Conservation (phyloP, 306 rosid species). For the Trifolium pratense region DNA sequence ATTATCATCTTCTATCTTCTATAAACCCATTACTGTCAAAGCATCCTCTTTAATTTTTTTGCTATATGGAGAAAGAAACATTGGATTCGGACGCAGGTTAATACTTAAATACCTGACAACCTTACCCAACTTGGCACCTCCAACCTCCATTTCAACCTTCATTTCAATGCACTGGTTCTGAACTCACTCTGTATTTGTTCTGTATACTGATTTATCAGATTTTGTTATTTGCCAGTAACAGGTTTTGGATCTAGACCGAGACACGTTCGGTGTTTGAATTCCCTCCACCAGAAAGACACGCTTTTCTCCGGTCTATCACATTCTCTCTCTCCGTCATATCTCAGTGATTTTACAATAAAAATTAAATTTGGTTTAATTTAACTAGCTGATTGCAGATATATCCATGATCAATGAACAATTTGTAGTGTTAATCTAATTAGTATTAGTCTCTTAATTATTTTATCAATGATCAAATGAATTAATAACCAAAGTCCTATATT, state of each 20-base stretch:
- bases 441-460: neutral
- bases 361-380: neutral
- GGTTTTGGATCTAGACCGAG: neutral
- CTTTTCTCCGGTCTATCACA: neutral
- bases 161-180: neutral
- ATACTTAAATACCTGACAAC: neutral
- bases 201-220: neutral
- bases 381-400: neutral
- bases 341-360: neutral
- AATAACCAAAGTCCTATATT: neutral
- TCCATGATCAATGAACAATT: neutral
- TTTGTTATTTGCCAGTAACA: neutral
- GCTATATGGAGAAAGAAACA: neutral
- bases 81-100: slow-evolving; percentile 14
- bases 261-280: neutral
- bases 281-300: neutral
- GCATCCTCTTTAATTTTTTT: neutral
- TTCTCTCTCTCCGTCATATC: neutral
- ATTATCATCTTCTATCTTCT: slow-evolving; percentile 4
- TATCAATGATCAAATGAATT: neutral
- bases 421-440: neutral
- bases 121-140: neutral
- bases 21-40: neutral
- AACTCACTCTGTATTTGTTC: neutral
- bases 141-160: neutral